Evolutionary conservation across 805 yeast genomes (phyloP).

Genomic region (Kregervanrija fluxuum): DNA sequence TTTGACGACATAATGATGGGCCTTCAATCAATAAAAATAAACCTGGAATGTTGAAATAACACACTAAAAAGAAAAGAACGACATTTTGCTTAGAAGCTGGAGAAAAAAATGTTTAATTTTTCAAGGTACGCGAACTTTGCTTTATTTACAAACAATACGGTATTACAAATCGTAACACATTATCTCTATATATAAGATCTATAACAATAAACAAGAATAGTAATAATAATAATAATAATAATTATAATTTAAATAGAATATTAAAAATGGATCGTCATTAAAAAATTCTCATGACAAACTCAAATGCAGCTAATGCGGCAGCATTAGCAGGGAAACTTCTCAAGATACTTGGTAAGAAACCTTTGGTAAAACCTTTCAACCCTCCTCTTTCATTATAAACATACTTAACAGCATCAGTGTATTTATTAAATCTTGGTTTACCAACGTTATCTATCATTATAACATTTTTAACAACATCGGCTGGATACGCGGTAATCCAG

Average conservation of each 20-base stretch:
- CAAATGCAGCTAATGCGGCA: constrained; percentile 86
- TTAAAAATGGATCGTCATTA: not conserved
- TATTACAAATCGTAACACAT: not conserved
- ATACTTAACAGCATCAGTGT: constrained; percentile 63
- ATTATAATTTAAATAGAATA: too few relatives aligned
- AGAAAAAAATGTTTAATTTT: too few relatives aligned
- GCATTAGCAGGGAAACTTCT: constrained; percentile 93
- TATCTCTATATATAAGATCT: not conserved
- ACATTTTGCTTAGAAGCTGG: too few relatives aligned
- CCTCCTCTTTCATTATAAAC: constrained; percentile 60
- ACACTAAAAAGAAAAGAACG: too few relatives aligned
- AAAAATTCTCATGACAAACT: constrained; percentile 60
- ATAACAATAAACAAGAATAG: not conserved
- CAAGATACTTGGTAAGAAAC: constrained; percentile 71
- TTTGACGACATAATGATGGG: not conserved
- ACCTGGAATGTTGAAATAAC: too few relatives aligned
- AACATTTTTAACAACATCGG: constrained; percentile 82
- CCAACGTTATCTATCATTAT: constrained; percentile 73
- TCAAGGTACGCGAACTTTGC: too few relatives aligned
- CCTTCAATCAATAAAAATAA: too few relatives aligned
- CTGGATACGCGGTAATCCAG: constrained; percentile 86
- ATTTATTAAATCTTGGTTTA: constrained; percentile 62
- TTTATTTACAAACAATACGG: not conserved
- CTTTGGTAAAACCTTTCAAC: constrained; percentile 64
- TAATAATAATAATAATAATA: not conserved